These are phyloP conservation scores for Pseudoturritis turrita DNA, from an alignment of 345 rosid genomes.

Conservation along the genomic window DNA sequence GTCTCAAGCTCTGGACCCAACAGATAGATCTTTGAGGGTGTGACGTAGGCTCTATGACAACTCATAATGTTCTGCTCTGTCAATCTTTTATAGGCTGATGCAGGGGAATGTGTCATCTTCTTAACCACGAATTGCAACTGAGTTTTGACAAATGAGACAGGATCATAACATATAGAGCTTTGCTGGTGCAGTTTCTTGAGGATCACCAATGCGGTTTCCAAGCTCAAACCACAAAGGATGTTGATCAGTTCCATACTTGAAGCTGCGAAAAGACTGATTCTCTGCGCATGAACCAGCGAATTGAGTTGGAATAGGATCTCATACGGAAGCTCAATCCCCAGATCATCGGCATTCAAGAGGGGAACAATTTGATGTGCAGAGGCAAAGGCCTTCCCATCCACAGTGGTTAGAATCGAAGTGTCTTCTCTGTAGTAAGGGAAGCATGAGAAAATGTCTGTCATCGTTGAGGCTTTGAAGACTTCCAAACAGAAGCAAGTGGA, in stretches of 20 bases:
- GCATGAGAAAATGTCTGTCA: slow-evolving; percentile 41
- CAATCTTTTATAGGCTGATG: slow-evolving; percentile 40
- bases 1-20: slow-evolving; percentile 91
- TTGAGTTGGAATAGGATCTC: slow-evolving; percentile 81
- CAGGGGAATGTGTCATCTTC: slow-evolving; percentile 35
- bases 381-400: slow-evolving; percentile 39
- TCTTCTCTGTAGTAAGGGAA: slow-evolving; percentile 56
- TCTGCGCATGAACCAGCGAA: slow-evolving; percentile 74
- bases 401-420: slow-evolving; percentile 31
- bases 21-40: slow-evolving; percentile 83
- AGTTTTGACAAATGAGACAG: slow-evolving; percentile 45
- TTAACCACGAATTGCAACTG: slow-evolving; percentile 37
- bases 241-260: slow-evolving; percentile 42
- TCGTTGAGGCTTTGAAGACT: slow-evolving; percentile 35
- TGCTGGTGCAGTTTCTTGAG: slow-evolving; percentile 71
- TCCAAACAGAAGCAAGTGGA: slow-evolving; percentile 68
- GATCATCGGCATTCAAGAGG: slow-evolving; percentile 35
- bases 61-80: slow-evolving; percentile 56
- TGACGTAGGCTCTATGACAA: slow-evolving; percentile 74
- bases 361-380: slow-evolving; percentile 60
- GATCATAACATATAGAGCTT: slow-evolving; percentile 59
- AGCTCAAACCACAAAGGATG: slow-evolving; percentile 36
- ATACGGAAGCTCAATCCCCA: slow-evolving; percentile 44
- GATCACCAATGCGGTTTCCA: slow-evolving; percentile 48
- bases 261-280: slow-evolving; percentile 55